phyloP scores from a whole-genome alignment of 2,329 filamentous ascomycete species.

The Pestalotiopsis sp. region DNA sequence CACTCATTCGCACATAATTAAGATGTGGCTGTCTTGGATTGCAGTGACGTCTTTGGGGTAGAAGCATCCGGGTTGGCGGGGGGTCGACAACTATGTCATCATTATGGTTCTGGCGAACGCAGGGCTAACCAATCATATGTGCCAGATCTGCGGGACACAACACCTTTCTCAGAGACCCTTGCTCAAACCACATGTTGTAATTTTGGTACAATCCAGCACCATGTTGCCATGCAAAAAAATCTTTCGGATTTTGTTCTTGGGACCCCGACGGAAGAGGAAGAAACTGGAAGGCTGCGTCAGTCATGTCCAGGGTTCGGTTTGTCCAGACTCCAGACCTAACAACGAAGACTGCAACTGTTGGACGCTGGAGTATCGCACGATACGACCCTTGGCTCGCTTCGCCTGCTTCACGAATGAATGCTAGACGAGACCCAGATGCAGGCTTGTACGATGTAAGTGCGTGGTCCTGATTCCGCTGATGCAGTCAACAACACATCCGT shows the following conservation, averaged over 20 bases:
- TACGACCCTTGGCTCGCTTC: too few species aligned
- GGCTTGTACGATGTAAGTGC: too few species aligned
- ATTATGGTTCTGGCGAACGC: conserved; percentile 5
- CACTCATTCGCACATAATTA: neutral
- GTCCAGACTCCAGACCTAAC: neutral
- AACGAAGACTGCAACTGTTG: too few species aligned
- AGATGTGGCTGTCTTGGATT: conserved; percentile 2
- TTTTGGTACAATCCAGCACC: neutral
- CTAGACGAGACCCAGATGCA: too few species aligned
- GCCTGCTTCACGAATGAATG: too few species aligned
- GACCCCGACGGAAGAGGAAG: neutral
- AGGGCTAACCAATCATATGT: conserved; percentile 10
- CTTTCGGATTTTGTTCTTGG: neutral
- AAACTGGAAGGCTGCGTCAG: neutral
- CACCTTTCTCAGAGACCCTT: neutral
- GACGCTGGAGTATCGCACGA: too few species aligned
- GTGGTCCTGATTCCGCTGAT: neutral
- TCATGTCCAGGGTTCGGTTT: neutral
- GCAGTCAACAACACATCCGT: neutral
- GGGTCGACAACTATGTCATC: conserved; percentile 9
- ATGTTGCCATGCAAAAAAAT: neutral
- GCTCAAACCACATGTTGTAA: neutral
- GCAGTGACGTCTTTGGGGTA: conserved; percentile 10
- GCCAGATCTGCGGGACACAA: neutral
- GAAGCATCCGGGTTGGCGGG: neutral